Conservation (phyloP, 352 stramenopile genomes). For the Phytopythium mirpurense region DNA sequence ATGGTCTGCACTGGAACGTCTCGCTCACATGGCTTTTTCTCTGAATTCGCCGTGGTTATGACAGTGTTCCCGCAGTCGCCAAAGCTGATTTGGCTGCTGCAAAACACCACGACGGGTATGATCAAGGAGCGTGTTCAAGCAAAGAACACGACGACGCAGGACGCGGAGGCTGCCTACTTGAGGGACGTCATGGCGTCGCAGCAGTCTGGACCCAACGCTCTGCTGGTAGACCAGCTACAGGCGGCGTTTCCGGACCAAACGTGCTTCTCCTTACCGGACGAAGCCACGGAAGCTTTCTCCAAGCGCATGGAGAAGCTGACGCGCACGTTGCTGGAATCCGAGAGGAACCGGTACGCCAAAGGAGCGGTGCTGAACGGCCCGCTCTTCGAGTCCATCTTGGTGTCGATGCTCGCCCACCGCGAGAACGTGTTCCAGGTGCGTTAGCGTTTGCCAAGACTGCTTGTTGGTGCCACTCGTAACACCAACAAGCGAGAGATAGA, state of each 20-base stretch:
- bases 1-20: no score
- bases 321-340: slow-evolving; percentile 48
- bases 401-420: slow-evolving; percentile 69
- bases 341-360: slow-evolving; percentile 63
- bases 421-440: slow-evolving; percentile 63
- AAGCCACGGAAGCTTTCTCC: slow-evolving; percentile 30
- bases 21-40: no score
- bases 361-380: slow-evolving; percentile 66
- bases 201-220: slow-evolving; percentile 7
- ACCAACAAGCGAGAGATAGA: neutral
- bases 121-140: slow-evolving; percentile 59
- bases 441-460: no score
- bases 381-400: slow-evolving; percentile 60
- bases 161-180: slow-evolving; percentile 59
- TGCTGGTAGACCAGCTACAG: slow-evolving; percentile 40
- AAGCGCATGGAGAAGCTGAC: slow-evolving; percentile 67
- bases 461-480: no score
- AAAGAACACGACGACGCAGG: slow-evolving; percentile 44
- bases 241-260: slow-evolving; percentile 47
- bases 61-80: slow-evolving; percentile 70
- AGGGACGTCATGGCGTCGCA: slow-evolving; percentile 36
- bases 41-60: neutral
- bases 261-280: slow-evolving; percentile 45
- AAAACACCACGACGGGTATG: slow-evolving; percentile 52
- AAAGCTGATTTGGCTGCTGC: slow-evolving; percentile 69